Evolutionary conservation across 2,329 filamentous ascomycete genomes (phyloP), one percentile per base, ranked within the genome.

Genomic region (Erysiphe neolycopersici): DNA sequence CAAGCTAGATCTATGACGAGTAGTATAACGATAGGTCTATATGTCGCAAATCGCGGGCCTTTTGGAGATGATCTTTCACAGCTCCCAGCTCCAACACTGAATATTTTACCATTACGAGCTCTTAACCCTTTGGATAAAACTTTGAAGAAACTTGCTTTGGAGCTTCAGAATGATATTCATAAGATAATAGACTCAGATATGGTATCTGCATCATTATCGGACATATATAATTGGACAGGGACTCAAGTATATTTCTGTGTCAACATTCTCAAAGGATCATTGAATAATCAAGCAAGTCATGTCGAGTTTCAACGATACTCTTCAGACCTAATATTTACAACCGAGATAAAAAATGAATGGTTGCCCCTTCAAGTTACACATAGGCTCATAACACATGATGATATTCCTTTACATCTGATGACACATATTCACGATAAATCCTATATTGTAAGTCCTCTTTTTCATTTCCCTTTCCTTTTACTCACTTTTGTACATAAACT

Each of bases 211-310:
- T 72, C 72, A 1, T 60, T 93, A 1, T 71, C 70, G 61, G 76
- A 92, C 56, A 75, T 93, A 33, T 59, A 64, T 17, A 58, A 65
- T 14, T 93, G 83, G 83, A 87, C 80, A 0, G 78, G 77, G 0
- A 60, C 83, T 1, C 63, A 59, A 44, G 58, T 92, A 1, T 69
- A 79, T 50, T 73, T 69, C 0, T 87, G 81, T 60, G 73, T 93
- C 52, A 94, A 94, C 56, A 89, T 92, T 49, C 58, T 92, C 16
- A 72, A 54, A 38, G 38, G 45, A 41, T 32, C 45, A 43, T 38
- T n/a, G 30, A 46, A 14, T 22, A 16, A 19, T 19, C 4, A 16
- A 19, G 10, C 16, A 16, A 37, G 14, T 8, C 14, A 3, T 6
- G 16, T 18, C 16, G 10, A 37, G 14, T 37, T 37, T 11, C 32